phyloP scores from a whole-genome alignment of 2,329 filamentous ascomycete species.

The Erysiphe pulchra region DNA sequence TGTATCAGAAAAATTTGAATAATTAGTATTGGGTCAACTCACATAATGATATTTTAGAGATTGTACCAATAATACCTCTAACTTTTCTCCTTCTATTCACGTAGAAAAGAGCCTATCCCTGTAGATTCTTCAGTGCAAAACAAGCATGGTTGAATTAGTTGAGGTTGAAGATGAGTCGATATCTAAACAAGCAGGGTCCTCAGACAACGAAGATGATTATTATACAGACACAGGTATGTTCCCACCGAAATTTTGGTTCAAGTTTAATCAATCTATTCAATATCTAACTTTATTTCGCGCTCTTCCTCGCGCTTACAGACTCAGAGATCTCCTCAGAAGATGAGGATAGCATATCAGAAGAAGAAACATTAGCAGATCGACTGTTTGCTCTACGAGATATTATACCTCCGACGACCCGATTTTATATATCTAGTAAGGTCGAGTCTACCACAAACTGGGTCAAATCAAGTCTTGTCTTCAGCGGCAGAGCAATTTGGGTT shows the following conservation, averaged over 20 bases:
- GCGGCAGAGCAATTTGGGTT: conserved; percentile 76
- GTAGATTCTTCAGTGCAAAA: background rate
- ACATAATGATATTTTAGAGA: no score
- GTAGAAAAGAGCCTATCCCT: no score
- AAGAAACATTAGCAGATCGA: conserved; percentile 39
- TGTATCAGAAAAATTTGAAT: no score
- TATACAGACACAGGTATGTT: conserved; percentile 71
- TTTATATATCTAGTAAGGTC: conserved; percentile 35
- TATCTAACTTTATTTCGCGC: no score
- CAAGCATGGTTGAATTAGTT: conserved; percentile 72
- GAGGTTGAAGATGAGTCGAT: conserved; percentile 92
- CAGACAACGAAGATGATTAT: conserved; percentile 54
- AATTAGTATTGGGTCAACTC: no score
- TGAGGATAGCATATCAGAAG: conserved; percentile 31
- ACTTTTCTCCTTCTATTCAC: no score
- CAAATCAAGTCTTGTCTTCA: conserved; percentile 36
- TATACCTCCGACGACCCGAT: conserved; percentile 44
- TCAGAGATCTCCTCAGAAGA: conserved; percentile 67
- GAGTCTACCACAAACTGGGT: conserved; percentile 29
- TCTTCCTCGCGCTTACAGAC: conserved; percentile 20
- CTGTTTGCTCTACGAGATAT: conserved; percentile 51
- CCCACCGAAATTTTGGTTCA: no score
- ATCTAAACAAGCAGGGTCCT: conserved; percentile 37
- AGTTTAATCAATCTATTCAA: background rate
- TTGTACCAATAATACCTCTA: no score